A percentile compares a stretch with the other conserved stretches of the same genome.
Conservation (phyloP, 257 asterid genomes). For the Solanum tacnaense region DNA sequence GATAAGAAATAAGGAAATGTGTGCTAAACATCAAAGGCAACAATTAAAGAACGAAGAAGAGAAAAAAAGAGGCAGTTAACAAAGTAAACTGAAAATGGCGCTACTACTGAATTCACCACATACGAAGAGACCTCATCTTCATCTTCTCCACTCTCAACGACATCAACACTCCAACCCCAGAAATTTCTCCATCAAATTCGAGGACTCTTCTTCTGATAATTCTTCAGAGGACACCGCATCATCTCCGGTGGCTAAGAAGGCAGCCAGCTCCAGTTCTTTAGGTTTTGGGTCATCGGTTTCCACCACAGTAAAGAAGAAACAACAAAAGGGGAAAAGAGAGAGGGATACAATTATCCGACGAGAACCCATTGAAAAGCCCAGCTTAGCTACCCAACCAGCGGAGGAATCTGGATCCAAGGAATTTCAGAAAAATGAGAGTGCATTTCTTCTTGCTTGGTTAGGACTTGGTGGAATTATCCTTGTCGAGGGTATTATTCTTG, state of each 20-base stretch:
- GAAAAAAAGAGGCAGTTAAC: neutral
- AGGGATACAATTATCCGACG: constrained; percentile 67
- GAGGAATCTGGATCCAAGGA: constrained; percentile 42
- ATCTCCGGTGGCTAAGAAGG: constrained; percentile 16
- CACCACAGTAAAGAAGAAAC: constrained; percentile 32
- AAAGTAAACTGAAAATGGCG: constrained; percentile 60
- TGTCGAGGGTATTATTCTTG: constrained; percentile 59
- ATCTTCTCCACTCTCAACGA: constrained; percentile 9
- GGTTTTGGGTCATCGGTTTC: constrained; percentile 64
- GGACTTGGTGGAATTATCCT: constrained; percentile 76
- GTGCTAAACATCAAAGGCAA: neutral
- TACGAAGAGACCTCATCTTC: constrained; percentile 26
- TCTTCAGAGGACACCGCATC: constrained; percentile 16
- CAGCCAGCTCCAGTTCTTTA: constrained; percentile 30
- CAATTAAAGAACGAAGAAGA: neutral
- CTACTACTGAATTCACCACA: constrained; percentile 38
- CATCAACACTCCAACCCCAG: constrained; percentile 9
- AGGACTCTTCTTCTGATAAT: constrained; percentile 33
- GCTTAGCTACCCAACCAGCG: constrained; percentile 34
- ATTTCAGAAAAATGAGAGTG: constrained; percentile 55
- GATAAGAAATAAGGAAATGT: too few species aligned
- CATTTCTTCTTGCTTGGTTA: constrained; percentile 84
- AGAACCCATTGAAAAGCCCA: constrained; percentile 50
- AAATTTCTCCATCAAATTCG: constrained; percentile 26
- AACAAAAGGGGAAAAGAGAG: constrained; percentile 43